Percentiles rank a stretch among this genome's conserved stretches.
phyloP scores from a whole-genome alignment of 148 eudicot species.

The Hydrangea macrophylla region DNA sequence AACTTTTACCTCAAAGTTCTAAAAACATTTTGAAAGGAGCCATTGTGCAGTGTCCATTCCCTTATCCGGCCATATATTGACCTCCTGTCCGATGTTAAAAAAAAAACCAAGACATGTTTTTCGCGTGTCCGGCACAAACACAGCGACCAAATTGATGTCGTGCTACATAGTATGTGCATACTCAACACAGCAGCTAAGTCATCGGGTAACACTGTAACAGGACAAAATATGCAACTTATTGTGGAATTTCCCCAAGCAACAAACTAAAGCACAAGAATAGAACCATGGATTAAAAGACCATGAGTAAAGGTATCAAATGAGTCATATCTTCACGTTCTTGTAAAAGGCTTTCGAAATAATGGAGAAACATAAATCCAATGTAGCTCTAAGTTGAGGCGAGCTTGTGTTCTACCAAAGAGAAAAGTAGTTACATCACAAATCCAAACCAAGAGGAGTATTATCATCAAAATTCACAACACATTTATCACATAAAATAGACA shows the following conservation, averaged over 20 bases:
- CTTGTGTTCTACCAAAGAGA: too few species aligned
- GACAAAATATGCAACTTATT: neutral
- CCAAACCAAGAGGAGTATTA: neutral
- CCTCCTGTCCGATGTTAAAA: too few species aligned
- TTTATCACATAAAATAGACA: neutral
- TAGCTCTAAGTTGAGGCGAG: too few species aligned
- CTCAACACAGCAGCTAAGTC: neutral
- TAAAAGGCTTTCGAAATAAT: neutral
- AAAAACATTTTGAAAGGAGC: too few species aligned
- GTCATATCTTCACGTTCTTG: neutral
- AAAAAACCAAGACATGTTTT: too few species aligned
- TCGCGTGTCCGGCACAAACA: too few species aligned
- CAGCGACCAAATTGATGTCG: neutral
- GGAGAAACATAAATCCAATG: too few species aligned
- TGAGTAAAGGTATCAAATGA: neutral
- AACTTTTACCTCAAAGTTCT: too few species aligned
- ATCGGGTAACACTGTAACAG: neutral
- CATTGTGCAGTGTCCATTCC: too few species aligned
- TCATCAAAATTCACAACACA: neutral
- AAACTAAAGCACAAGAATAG: conserved; percentile 1
- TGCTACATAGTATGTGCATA: neutral
- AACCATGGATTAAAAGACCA: neutral
- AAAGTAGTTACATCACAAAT: neutral
- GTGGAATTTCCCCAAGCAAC: neutral
- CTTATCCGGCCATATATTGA: too few species aligned